These are phyloP conservation scores for Daldinia sp. DNA, from an alignment of 2,329 filamentous ascomycete genomes.

Conservation along the genomic window DNA sequence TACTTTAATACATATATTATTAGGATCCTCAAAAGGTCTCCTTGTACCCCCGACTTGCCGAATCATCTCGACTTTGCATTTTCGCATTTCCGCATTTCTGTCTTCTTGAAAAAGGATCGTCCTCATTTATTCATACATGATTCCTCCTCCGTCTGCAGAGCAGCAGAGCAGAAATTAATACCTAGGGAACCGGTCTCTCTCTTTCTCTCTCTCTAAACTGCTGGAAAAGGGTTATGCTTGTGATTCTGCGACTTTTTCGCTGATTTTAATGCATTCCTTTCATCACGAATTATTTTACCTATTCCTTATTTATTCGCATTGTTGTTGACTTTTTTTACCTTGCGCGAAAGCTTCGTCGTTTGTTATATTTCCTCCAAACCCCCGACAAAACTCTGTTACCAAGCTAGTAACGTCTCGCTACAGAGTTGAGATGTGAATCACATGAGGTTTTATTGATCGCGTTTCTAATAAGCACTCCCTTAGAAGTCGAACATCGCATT, in stretches of 20 bases:
- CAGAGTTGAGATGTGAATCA: not conserved
- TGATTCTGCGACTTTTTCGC: constrained; percentile 10
- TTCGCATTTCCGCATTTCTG: constrained; percentile 16
- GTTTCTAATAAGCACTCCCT: constrained; percentile 10
- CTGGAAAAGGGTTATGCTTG: constrained; percentile 16
- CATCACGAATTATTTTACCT: constrained; percentile 1
- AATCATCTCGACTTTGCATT: constrained; percentile 24
- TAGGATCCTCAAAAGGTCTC: constrained; percentile 29
- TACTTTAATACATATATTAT: constrained; percentile 25
- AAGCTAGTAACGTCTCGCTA: constrained; percentile 10
- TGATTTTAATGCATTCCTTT: constrained; percentile 28
- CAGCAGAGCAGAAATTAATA: constrained; percentile 33
- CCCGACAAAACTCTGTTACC: constrained; percentile 3
- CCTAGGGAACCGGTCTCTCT: not conserved
- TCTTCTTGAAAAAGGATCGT: constrained; percentile 13
- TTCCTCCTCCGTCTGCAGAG: constrained; percentile 32
- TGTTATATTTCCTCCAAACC: constrained; percentile 13
- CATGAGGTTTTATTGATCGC: not conserved
- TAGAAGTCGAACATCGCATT: constrained; percentile 26
- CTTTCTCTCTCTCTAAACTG: not conserved
- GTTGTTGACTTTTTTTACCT: constrained; percentile 14
- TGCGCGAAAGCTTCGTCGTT: constrained; percentile 8
- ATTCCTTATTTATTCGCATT: constrained; percentile 10
- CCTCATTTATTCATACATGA: constrained; percentile 10
- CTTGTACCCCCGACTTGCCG: constrained; percentile 17